A percentile compares a stretch with the other conserved stretches of the same genome.
phyloP scores from a whole-genome alignment of 352 stramenopile genomes.

The Globisporangium irregulare region DNA sequence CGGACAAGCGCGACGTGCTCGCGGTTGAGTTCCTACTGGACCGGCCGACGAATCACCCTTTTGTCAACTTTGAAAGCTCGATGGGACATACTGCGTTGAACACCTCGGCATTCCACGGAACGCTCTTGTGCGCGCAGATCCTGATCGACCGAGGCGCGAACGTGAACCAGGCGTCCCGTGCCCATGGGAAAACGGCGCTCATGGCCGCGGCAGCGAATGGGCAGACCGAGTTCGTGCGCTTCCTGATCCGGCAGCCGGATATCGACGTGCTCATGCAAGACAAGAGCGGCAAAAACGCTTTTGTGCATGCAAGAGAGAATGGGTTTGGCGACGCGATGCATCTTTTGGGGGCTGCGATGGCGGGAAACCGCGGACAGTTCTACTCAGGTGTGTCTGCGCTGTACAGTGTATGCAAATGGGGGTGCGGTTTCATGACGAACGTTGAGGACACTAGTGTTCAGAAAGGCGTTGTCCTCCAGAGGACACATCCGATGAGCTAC shows the following conservation, averaged over 20 bases:
- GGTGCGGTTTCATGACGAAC: slow-evolving; percentile 52
- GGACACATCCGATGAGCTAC: slow-evolving; percentile 34
- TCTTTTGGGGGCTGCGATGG: slow-evolving; percentile 45
- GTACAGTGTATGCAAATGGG: slow-evolving; percentile 61
- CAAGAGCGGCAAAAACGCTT: slow-evolving; percentile 32
- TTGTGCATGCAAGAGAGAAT: slow-evolving; percentile 32
- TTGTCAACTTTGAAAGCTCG: slow-evolving; percentile 64
- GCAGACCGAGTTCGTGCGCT: slow-evolving; percentile 47
- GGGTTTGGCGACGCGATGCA: slow-evolving; percentile 31
- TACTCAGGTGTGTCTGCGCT: slow-evolving; percentile 36
- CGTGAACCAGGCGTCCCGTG: slow-evolving; percentile 38
- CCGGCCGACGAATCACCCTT: slow-evolving; percentile 42
- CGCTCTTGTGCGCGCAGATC: slow-evolving; percentile 43
- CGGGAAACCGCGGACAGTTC: slow-evolving; percentile 33
- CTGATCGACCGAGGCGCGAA: slow-evolving; percentile 51
- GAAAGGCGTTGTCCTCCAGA: slow-evolving; percentile 24
- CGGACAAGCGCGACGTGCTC: slow-evolving; percentile 47
- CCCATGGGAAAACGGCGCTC: slow-evolving; percentile 42
- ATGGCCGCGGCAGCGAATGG: slow-evolving; percentile 57
- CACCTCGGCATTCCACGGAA: slow-evolving; percentile 44
- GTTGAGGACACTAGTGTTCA: slow-evolving; percentile 27
- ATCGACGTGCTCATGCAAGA: slow-evolving; percentile 40
- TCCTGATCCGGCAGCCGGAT: slow-evolving; percentile 38
- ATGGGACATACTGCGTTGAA: slow-evolving; percentile 41
- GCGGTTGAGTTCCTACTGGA: slow-evolving; percentile 61